These are phyloP conservation scores for Botryotinia calthae DNA, from an alignment of 2,329 filamentous ascomycete species.

Conservation along the genomic window DNA sequence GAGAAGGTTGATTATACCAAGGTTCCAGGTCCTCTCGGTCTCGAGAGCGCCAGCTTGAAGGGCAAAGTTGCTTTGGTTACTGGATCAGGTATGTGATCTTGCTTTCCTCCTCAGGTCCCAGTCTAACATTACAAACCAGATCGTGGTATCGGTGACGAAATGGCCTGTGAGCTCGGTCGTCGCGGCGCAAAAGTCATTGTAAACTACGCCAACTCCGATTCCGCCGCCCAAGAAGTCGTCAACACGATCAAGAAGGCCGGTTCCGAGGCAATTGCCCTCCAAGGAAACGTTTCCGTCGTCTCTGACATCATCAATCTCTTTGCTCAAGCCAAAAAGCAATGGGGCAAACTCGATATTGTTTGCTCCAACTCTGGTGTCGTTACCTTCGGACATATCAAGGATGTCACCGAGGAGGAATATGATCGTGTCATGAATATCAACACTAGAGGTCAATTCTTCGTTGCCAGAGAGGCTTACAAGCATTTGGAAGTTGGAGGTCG, in stretches of 20 bases:
- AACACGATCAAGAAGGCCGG: slow-evolving; percentile 55
- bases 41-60: slow-evolving; percentile 30
- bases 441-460: slow-evolving; percentile 70
- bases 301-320: slow-evolving; percentile 41
- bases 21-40: slow-evolving; percentile 29
- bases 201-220: slow-evolving; percentile 55
- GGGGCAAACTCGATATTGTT: slow-evolving; percentile 37
- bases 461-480: slow-evolving; percentile 72
- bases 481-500: slow-evolving; percentile 67
- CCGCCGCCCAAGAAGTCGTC: slow-evolving; percentile 64
- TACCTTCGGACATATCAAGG: slow-evolving; percentile 42
- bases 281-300: slow-evolving; percentile 56
- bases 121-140: slow-evolving; percentile 39
- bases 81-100: slow-evolving; percentile 32
- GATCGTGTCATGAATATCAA: slow-evolving; percentile 60
- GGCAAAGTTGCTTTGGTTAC: slow-evolving; percentile 38
- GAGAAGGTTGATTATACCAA: slow-evolving; percentile 16
- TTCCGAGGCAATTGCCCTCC: slow-evolving; percentile 52
- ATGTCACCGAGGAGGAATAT: slow-evolving; percentile 37
- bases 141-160: slow-evolving; percentile 64
- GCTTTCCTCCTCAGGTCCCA: not conserved
- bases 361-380: slow-evolving; percentile 50
- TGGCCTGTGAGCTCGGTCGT: slow-evolving; percentile 63
- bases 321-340: slow-evolving; percentile 33
- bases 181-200: slow-evolving; percentile 62